These are phyloP conservation scores for Oxalis stricta DNA, from an alignment of 441 rosid genomes.

Conservation along the genomic window DNA sequence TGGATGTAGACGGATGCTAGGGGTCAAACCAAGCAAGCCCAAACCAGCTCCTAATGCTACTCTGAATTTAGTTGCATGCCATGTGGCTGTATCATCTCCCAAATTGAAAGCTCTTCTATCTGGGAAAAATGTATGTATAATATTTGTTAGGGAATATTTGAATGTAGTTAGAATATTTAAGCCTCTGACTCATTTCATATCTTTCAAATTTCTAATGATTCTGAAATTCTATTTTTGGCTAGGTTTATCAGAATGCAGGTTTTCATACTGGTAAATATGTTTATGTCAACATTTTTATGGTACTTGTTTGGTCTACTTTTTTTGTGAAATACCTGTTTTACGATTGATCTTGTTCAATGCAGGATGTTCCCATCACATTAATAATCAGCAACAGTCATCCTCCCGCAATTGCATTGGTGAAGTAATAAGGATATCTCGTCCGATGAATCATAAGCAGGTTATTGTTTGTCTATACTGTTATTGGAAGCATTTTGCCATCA, in stretches of 20 bases:
- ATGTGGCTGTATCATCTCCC: constrained; percentile 48
- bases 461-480: neutral
- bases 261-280: constrained; percentile 26
- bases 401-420: constrained; percentile 50
- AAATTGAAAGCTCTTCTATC: constrained; percentile 31
- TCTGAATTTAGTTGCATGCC: constrained; percentile 44
- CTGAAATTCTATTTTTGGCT: constrained; percentile 10
- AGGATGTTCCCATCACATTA: constrained; percentile 37
- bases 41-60: constrained; percentile 55
- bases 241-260: constrained; percentile 50
- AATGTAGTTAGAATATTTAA: no score
- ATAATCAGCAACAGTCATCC: constrained; percentile 11
- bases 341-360: constrained; percentile 7
- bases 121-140: constrained; percentile 32
- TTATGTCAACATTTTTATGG: constrained; percentile 1
- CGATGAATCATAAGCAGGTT: constrained; percentile 41
- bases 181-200: no score
- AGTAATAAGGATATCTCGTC: constrained; percentile 38
- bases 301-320: constrained; percentile 8
- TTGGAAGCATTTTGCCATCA: neutral
- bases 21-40: constrained; percentile 81
- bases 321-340: constrained; percentile 1
- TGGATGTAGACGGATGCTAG: constrained; percentile 75
- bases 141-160: no score
- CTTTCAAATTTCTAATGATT: constrained; percentile 16